Evolutionary conservation across 2,329 filamentous ascomycete species (phyloP), one percentile per base, ranked within the genome.

Genomic region (Stachybotrys chlorohalonatus): DNA sequence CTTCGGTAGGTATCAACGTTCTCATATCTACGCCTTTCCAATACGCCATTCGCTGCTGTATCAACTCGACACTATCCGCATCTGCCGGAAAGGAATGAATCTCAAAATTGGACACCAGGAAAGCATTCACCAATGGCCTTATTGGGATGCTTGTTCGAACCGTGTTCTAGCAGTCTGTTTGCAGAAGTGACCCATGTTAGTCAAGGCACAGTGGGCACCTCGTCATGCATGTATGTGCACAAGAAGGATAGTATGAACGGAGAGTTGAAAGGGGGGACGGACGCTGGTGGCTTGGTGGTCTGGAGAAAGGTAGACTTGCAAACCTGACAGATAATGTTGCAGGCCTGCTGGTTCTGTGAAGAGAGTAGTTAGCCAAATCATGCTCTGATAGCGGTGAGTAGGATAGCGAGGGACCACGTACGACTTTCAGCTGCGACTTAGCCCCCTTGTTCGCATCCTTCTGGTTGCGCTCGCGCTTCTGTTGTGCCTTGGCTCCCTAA

Each of bases 291-390:
- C 67, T 86, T 86, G 57, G 85, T 86, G 42, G 88, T 92, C 76
- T 86, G 86, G 62, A 91, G 80, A 75, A 92, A 91, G 32, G 86
- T 88, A 63, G 86, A 81, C 73, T 85, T 87, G 86, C 88, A 92
- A 65, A 84, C 77, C 61, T 81, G 74, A 79, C 88, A 92, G 71
- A 89, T 85, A 71, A 91, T 89, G 66, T 81, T 85, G 76, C 84
- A 87, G 56, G 88, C 87, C 62, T 85, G 77, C 63, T 81, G 77
- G 75, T 91, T 91, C 85, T 89, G 61, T 57, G 13, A 45, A 48
- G 42, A 16, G 24, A 31, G 8, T n/a, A 42, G 55, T 65, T 49
- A 67, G 60, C 50, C 24, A 24, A 24, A 24, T 24, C 24, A 42
- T 3, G 36, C 36, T 13, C 36, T 42, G 36, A 9, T 42, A 42